Evolutionary conservation across 805 yeast genomes (phyloP).

Genomic region (Clavispora santaluciae): DNA sequence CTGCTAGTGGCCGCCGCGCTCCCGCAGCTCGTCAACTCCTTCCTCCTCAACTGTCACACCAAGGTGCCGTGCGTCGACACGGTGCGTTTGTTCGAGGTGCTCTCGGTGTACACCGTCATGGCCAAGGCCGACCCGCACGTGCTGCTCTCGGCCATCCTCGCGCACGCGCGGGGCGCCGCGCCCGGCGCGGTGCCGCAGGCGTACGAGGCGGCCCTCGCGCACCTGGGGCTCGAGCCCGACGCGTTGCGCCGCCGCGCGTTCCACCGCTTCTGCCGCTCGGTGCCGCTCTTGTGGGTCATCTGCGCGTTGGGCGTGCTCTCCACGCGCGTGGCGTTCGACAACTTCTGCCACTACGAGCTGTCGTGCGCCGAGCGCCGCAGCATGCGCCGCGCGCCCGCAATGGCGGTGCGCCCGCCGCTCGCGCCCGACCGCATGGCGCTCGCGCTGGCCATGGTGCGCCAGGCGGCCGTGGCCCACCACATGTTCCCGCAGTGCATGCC

Average conservation of each 20-base stretch:
- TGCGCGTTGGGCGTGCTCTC: constrained; percentile 32
- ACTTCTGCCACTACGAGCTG: constrained; percentile 22
- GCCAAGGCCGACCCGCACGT: constrained; percentile 14
- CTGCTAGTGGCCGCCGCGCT: constrained; percentile 3
- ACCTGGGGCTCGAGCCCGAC: constrained; percentile 13
- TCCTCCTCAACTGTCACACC: constrained; percentile 28
- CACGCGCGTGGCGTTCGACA: constrained; percentile 29
- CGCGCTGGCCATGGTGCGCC: constrained; percentile 19
- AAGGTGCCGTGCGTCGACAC: constrained; percentile 31
- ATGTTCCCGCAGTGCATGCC: constrained; percentile 19
- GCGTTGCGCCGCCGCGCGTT: constrained; percentile 18
- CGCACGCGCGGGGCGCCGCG: constrained; percentile 5
- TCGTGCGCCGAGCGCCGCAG: constrained; percentile 25
- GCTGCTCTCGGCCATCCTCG: constrained; percentile 16
- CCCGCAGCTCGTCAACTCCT: constrained; percentile 21
- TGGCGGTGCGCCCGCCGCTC: not conserved
- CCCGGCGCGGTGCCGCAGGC: constrained; percentile 3
- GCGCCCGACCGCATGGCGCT: constrained; percentile 19
- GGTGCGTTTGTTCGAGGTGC: constrained; percentile 24
- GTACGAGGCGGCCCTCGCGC: constrained; percentile 4
- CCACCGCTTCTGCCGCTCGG: constrained; percentile 15
- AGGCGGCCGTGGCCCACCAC: constrained; percentile 17
- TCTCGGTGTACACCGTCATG: constrained; percentile 23
- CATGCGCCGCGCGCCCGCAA: not conserved
- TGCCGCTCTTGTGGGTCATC: constrained; percentile 23